phyloP scores from a whole-genome alignment of 352 stramenopile genomes.

The Pythium sp. region DNA sequence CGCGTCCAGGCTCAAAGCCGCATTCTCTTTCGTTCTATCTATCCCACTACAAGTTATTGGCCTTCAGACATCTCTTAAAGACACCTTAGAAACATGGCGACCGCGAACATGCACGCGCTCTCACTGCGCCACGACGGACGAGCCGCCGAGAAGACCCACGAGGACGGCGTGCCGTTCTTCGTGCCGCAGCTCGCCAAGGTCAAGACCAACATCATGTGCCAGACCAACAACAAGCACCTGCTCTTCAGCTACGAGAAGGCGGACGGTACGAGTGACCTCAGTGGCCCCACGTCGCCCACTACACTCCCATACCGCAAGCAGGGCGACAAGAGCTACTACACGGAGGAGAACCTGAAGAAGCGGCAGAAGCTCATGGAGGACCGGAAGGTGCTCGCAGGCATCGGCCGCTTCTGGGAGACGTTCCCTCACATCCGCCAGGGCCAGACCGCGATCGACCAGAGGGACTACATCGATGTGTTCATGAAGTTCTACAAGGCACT shows the following conservation, averaged over 20 bases:
- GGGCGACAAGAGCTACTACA: conserved; percentile 66
- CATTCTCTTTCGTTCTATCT: neutral
- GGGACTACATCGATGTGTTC: conserved; percentile 77
- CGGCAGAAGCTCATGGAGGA: conserved; percentile 55
- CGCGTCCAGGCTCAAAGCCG: neutral
- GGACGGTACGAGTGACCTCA: neutral
- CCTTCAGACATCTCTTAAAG: neutral
- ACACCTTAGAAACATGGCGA: conserved; percentile 22
- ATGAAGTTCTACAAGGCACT: conserved; percentile 84
- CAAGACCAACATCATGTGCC: conserved; percentile 63
- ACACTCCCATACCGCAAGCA: conserved; percentile 69
- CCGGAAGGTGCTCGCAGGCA: conserved; percentile 38
- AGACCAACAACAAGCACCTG: conserved; percentile 41
- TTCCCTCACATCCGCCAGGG: conserved; percentile 59
- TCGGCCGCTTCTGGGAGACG: conserved; percentile 72
- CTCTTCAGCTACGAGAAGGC: conserved; percentile 49
- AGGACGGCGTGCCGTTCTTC: conserved; percentile 52
- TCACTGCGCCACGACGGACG: conserved; percentile 35
- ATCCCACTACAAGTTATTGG: neutral
- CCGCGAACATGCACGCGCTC: conserved; percentile 36
- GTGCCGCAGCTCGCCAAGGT: conserved; percentile 63
- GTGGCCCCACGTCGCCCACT: conserved; percentile 17
- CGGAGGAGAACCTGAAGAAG: conserved; percentile 58
- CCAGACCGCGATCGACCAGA: conserved; percentile 34
- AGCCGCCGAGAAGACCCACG: conserved; percentile 26